Percentiles rank a stretch among this genome's conserved stretches.
Conservation (phyloP, 2,329 filamentous ascomycete genomes). For the Pestalotiopsis fici region DNA sequence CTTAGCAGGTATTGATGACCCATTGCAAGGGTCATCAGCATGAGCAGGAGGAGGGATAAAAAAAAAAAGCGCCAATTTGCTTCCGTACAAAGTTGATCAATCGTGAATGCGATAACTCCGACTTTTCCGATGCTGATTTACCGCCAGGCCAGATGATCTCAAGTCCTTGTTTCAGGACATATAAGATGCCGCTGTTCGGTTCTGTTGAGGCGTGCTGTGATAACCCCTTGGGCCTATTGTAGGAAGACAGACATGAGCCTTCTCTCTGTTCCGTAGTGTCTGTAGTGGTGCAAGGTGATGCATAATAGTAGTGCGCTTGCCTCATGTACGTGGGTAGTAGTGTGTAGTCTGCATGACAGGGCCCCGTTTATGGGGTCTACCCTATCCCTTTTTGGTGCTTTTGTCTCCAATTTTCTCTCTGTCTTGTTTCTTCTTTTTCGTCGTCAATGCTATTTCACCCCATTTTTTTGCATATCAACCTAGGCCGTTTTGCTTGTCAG, state of each 20-base stretch:
- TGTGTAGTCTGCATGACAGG: neutral
- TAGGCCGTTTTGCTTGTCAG: neutral
- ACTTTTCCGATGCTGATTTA: neutral
- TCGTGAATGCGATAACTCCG: neutral
- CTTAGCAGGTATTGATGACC: neutral
- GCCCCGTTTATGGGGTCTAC: neutral
- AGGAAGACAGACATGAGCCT: neutral
- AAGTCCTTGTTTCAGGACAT: neutral
- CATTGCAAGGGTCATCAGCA: neutral
- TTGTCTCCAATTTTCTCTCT: neutral
- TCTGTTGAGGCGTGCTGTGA: neutral
- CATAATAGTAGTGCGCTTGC: neutral
- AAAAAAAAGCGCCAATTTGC: neutral
- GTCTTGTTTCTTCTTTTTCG: neutral
- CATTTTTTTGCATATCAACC: neutral
- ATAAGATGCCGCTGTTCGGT: neutral
- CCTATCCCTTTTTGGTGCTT: neutral
- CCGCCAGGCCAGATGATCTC: neutral
- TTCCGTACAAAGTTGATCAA: neutral
- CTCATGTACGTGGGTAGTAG: neutral
- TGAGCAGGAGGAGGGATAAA: neutral
- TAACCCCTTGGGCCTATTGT: neutral
- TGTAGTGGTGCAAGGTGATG: neutral
- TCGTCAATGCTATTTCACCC: neutral
- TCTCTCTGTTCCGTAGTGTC: too few relatives aligned